Evolutionary conservation across 2,329 filamentous ascomycete genomes (phyloP).

Genomic region (Colletotrichum navitas): DNA sequence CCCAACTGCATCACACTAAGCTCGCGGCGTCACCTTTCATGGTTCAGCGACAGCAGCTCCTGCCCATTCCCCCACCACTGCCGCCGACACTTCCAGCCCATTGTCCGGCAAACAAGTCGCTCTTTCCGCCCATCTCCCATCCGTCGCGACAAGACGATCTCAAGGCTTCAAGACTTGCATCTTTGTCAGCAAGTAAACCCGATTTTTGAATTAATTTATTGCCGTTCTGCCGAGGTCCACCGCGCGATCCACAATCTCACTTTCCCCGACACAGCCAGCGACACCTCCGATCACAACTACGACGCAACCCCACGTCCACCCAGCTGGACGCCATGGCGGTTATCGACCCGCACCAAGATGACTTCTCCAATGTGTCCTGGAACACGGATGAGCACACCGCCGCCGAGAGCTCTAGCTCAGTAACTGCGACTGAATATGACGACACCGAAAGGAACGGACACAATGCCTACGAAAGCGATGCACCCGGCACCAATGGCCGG

Average conservation of each 20-base stretch:
- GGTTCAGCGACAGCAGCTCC: conserved; percentile 38
- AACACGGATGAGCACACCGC: conserved; percentile 66
- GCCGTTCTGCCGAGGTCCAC: no score
- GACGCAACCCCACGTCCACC: conserved; percentile 42
- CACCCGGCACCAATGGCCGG: conserved; percentile 67
- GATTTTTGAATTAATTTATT: background rate
- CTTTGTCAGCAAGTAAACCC: background rate
- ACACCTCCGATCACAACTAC: conserved; percentile 12
- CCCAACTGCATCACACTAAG: conserved; percentile 29
- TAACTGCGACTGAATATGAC: conserved; percentile 41
- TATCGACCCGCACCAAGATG: conserved; percentile 67
- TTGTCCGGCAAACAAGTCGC: conserved; percentile 31
- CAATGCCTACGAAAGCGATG: conserved; percentile 62
- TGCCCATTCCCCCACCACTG: conserved; percentile 38
- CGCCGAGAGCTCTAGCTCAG: conserved; percentile 48
- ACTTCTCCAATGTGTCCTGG: conserved; percentile 88
- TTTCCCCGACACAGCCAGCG: conserved; percentile 4
- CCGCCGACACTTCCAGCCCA: conserved; percentile 38
- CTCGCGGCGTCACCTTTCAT: conserved; percentile 38
- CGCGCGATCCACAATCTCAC: conserved; percentile 5
- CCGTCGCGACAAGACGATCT: conserved; percentile 27
- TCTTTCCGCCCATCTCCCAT: conserved; percentile 25
- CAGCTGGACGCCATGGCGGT: conserved; percentile 55
- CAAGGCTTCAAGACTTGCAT: conserved; percentile 6
- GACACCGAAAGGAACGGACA: conserved; percentile 48